These are phyloP conservation scores for Russula virescens DNA, from an alignment of 768 basidiomycete species.

Conservation along the genomic window DNA sequence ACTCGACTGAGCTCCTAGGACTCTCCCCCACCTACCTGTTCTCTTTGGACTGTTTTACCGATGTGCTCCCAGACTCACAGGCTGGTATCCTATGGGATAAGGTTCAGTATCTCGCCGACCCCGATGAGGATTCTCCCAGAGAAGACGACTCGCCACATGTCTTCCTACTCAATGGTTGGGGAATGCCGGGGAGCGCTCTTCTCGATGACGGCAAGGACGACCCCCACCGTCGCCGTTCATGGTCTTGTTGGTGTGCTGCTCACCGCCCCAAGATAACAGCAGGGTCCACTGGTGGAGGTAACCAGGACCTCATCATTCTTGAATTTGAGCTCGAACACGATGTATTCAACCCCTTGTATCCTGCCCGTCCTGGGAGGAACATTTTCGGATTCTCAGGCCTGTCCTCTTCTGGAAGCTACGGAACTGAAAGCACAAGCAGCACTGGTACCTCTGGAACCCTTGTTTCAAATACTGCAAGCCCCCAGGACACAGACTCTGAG, in stretches of 20 bases:
- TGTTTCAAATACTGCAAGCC: too few species aligned
- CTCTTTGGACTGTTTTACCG: slow-evolving; percentile 63
- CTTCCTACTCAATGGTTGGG: slow-evolving; percentile 66
- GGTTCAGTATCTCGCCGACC: slow-evolving; percentile 57
- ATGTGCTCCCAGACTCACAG: slow-evolving; percentile 60
- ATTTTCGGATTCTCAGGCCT: slow-evolving; percentile 23
- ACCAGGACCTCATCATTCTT: slow-evolving; percentile 49
- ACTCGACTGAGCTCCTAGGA: slow-evolving; percentile 68
- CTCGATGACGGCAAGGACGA: slow-evolving; percentile 29
- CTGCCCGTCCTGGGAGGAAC: slow-evolving; percentile 28
- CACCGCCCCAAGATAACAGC: slow-evolving; percentile 42
- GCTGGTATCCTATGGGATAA: slow-evolving; percentile 68
- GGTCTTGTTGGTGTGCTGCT: slow-evolving; percentile 67
- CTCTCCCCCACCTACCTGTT: slow-evolving; percentile 68
- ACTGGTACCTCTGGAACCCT: too few species aligned
- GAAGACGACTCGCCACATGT: slow-evolving; percentile 54
- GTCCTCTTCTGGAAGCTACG: slow-evolving; percentile 25
- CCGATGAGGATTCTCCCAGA: slow-evolving; percentile 33
- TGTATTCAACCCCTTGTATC: slow-evolving; percentile 62
- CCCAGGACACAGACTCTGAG: too few species aligned
- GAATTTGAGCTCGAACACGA: slow-evolving; percentile 80
- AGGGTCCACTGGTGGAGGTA: not conserved
- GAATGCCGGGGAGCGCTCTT: slow-evolving; percentile 52
- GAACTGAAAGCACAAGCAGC: slow-evolving; percentile 41
- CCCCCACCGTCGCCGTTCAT: slow-evolving; percentile 37